Evolutionary conservation across 257 asterid species (phyloP).

Genomic region (Anisodus acutangulus): DNA sequence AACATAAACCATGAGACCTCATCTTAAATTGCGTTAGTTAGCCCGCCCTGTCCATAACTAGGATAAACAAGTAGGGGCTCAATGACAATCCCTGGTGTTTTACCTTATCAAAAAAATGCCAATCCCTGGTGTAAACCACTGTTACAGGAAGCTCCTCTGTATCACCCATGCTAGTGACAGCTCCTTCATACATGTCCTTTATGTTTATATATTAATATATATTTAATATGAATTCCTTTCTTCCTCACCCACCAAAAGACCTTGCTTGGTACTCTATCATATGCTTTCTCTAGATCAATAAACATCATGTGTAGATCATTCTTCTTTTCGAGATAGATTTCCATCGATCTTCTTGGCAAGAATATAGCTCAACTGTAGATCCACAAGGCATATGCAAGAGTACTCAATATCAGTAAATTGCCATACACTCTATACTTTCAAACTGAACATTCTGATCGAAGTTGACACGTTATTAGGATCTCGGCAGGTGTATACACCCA

Average conservation of each 20-base stretch:
- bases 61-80: neutral
- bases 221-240: neutral
- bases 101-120: neutral
- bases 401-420: neutral
- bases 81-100: too few relatives aligned
- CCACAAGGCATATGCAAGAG: neutral
- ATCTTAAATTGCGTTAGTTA: too few relatives aligned
- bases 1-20: neutral
- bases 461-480: conserved; percentile 3
- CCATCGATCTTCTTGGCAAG: neutral
- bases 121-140: neutral
- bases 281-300: neutral
- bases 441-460: neutral
- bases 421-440: neutral
- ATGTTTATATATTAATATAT: neutral
- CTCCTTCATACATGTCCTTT: neutral
- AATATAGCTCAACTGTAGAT: neutral
- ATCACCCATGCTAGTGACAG: neutral
- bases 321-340: too few relatives aligned
- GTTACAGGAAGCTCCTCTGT: neutral
- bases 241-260: neutral
- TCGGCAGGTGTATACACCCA: neutral
- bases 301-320: neutral
- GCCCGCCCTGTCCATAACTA: neutral
- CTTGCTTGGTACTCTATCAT: neutral